Conservation (phyloP, 2,329 filamentous ascomycete species). For the Blastomyces emzantsi region DNA sequence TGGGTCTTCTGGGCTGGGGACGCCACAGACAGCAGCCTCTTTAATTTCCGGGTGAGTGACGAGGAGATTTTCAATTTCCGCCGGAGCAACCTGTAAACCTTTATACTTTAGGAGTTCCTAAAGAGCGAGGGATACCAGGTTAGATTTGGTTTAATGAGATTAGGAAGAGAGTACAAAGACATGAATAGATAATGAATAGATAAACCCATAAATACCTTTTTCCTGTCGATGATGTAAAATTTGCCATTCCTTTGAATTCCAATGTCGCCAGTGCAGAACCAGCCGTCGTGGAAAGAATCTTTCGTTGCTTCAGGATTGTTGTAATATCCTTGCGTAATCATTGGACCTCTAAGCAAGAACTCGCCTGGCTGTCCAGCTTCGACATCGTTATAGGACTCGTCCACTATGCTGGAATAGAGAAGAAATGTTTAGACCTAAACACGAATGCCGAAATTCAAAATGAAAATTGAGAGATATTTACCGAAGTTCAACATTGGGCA, state of each 20-base stretch:
- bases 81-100: slow-evolving; percentile 8
- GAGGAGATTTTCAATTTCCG: slow-evolving; percentile 7
- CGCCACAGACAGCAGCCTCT: slow-evolving; percentile 8
- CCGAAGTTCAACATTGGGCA: slow-evolving; percentile 5
- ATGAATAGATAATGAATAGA: not conserved
- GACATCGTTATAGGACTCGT: slow-evolving; percentile 9
- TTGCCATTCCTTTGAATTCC: slow-evolving; percentile 2
- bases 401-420: slow-evolving; percentile 3
- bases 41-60: slow-evolving; percentile 8
- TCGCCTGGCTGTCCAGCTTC: slow-evolving; percentile 5
- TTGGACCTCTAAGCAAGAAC: slow-evolving; percentile 3
- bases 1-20: slow-evolving; percentile 1
- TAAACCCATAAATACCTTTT: slow-evolving; percentile 2
- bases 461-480: not conserved
- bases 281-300: slow-evolving; percentile 7
- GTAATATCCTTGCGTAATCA: slow-evolving; percentile 6
- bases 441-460: not conserved
- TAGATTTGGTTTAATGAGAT: not conserved
- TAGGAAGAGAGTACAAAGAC: not conserved
- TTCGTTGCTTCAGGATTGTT: slow-evolving; percentile 7
- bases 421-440: not conserved
- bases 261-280: slow-evolving; percentile 10
- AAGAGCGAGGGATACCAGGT: not conserved
- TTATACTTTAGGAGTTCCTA: slow-evolving; percentile 9
- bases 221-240: slow-evolving; percentile 9